A percentile compares a stretch with the other conserved stretches of the same genome.
These are phyloP conservation scores for Trichoderma lentiforme DNA, from an alignment of 2,329 filamentous ascomycete species.

Conservation along the genomic window DNA sequence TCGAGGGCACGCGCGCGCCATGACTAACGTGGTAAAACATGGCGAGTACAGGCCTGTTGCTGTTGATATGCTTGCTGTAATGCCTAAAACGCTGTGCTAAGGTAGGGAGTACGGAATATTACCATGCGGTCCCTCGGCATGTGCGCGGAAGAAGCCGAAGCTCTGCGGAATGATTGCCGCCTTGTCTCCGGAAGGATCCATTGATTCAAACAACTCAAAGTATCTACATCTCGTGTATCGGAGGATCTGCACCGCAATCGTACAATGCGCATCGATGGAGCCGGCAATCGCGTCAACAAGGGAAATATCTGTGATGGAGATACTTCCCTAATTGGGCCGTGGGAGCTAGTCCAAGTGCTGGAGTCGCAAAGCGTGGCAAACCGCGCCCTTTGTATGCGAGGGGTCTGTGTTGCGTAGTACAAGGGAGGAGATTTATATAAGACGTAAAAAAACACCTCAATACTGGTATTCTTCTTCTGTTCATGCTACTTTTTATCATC, in stretches of 20 bases:
- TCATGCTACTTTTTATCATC: background rate
- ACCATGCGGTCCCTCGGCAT: background rate
- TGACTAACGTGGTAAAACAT: background rate
- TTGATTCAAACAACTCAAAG: background rate
- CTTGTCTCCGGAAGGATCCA: background rate
- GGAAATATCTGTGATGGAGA: background rate
- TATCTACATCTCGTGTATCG: background rate
- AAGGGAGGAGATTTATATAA: background rate
- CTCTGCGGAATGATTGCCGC: background rate
- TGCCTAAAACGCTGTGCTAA: background rate
- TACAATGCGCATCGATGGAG: background rate
- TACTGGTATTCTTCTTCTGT: background rate
- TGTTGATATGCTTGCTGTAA: background rate
- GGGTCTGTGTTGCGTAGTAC: background rate
- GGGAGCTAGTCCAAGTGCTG: background rate
- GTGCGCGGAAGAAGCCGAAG: background rate
- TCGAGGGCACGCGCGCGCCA: background rate
- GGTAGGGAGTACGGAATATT: background rate
- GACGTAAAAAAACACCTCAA: background rate
- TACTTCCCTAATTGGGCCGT: background rate
- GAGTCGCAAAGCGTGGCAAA: background rate
- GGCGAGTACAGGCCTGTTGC: background rate
- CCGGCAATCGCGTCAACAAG: background rate
- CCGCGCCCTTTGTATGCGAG: background rate
- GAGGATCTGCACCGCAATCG: background rate